Evolutionary conservation across 441 rosid genomes (phyloP).

Genomic region (Breynia disticha): DNA sequence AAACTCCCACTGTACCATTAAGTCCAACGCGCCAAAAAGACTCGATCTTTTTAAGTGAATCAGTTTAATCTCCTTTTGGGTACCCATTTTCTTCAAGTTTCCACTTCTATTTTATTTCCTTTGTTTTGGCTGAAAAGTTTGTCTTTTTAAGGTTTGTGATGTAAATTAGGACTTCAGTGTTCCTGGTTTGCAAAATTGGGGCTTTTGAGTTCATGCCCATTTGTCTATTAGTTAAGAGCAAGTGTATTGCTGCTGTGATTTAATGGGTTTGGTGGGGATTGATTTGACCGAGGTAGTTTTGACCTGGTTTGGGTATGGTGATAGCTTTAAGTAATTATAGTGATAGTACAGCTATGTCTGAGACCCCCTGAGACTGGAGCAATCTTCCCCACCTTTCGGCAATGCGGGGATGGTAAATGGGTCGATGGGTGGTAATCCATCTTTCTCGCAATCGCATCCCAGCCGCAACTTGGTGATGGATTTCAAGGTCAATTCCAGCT

Average conservation of each 20-base stretch:
- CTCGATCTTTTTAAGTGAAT: background rate
- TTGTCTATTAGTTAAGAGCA: too few relatives aligned
- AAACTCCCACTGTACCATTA: background rate
- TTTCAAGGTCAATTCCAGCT: conserved; percentile 70
- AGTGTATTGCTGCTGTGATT: too few relatives aligned
- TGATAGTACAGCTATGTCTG: conserved; percentile 28
- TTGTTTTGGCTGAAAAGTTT: too few relatives aligned
- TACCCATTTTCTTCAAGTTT: too few relatives aligned
- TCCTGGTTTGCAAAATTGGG: too few relatives aligned
- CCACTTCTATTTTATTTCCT: too few relatives aligned
- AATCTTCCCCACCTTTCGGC: conserved; percentile 56
- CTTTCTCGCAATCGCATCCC: conserved; percentile 50
- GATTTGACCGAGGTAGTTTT: conserved; percentile 1
- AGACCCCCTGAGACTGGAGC: conserved; percentile 55
- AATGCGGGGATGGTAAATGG: conserved; percentile 56
- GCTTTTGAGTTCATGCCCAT: too few relatives aligned
- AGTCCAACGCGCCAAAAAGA: background rate
- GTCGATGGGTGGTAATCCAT: conserved; percentile 42
- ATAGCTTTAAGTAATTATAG: background rate
- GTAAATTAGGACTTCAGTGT: too few relatives aligned
- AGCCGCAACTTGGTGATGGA: conserved; percentile 45
- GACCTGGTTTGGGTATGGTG: background rate
- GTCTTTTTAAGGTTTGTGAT: too few relatives aligned
- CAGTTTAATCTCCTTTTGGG: too few relatives aligned
- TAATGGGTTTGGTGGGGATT: too few relatives aligned